Evolutionary conservation across 805 yeast species (phyloP), one percentile per base, ranked within the genome.

Genomic region (Suhomyces xylopsoci): DNA sequence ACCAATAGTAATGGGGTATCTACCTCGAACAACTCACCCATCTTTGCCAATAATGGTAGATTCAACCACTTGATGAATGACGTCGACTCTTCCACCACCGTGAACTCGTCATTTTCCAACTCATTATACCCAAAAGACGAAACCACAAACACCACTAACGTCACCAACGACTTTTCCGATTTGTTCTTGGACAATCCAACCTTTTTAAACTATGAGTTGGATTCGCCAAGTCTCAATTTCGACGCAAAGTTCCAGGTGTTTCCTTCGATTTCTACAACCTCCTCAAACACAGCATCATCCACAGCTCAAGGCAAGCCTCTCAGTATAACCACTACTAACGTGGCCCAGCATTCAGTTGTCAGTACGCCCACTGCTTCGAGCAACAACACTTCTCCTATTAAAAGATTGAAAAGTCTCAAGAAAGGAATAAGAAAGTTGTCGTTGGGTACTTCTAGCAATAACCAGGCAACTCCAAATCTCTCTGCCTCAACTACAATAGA

Each of bases 361-460:
- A 49, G n/a, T 32, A 26, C 38, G 15, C 43, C 41, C 22, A 10
- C 22, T 5, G 17, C 51, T 24, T 34, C 50, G 7, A 32, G 47
- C 32, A 24, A 17, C 41, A 34, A 45, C 8, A 58, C 65, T 28
- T 62, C 69, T 48, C 78, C 77, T 2, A 62, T 73, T 52, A 67
- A 66, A 49, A 62, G 75, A 47, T 62, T 74, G 48, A 72, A 70
- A 51, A 70, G 70, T 55, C 58, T 74, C 41, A 72, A 71, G 49
- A 65, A 68, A 15, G 74, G 76, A 4, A 71, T 75, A 17, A 62
- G 78, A 53, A 71, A 71, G 58, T 62, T 73, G 42, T 68, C 74
- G 15, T 58, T 73, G 22, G 52, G 55, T 28, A 36, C 44, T 12
- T 26, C 41, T 8, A 2, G 19, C 50, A 17, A 25, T 14, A 19